A percentile compares a stretch with the other conserved stretches of the same genome.
Evolutionary conservation across 1,139 yeast genomes (phyloP).

Genomic region (Geotrichum europaeum): DNA sequence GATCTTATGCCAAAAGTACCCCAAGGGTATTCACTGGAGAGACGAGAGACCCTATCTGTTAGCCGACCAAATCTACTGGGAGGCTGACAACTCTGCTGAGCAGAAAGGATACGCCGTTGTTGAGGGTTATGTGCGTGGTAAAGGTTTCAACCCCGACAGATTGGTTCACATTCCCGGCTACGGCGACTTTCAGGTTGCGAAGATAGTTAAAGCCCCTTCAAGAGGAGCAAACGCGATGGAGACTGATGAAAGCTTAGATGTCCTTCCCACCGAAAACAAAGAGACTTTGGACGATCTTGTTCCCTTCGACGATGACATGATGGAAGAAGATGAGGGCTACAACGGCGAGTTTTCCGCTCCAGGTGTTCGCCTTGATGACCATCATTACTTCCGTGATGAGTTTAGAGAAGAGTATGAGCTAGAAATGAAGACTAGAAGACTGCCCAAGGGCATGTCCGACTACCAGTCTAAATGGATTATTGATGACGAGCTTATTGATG

Average conservation of each 20-base stretch:
- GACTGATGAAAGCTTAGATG: slow-evolving; percentile 32
- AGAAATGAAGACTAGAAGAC: slow-evolving; percentile 33
- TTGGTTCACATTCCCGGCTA: slow-evolving; percentile 79
- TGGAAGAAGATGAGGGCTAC: slow-evolving; percentile 41
- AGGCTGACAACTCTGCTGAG: slow-evolving; percentile 34
- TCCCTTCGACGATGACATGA: slow-evolving; percentile 54
- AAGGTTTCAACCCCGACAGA: slow-evolving; percentile 71
- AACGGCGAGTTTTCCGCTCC: slow-evolving; percentile 42
- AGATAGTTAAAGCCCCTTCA: slow-evolving; percentile 36
- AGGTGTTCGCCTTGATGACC: slow-evolving; percentile 70
- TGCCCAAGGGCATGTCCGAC: slow-evolving; percentile 88
- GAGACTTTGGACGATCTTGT: slow-evolving; percentile 66
- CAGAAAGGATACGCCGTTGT: slow-evolving; percentile 47
- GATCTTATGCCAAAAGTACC: slow-evolving; percentile 75
- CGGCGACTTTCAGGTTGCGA: slow-evolving; percentile 81
- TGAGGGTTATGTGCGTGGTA: slow-evolving; percentile 83
- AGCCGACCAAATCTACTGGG: slow-evolving; percentile 58
- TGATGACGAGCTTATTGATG: slow-evolving; percentile 44
- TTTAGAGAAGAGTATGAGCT: slow-evolving; percentile 38
- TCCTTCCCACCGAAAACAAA: slow-evolving; percentile 46
- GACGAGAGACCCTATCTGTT: slow-evolving; percentile 82
- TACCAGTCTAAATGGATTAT: slow-evolving; percentile 92
- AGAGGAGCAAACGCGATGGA: slow-evolving; percentile 30
- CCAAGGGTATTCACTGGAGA: slow-evolving; percentile 85
- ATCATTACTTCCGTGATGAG: slow-evolving; percentile 46